Percentiles rank a stretch among this genome's conserved stretches.
Evolutionary conservation across 2,329 filamentous ascomycete genomes (phyloP).

Genomic region (Purpureocillium takamizusanense): DNA sequence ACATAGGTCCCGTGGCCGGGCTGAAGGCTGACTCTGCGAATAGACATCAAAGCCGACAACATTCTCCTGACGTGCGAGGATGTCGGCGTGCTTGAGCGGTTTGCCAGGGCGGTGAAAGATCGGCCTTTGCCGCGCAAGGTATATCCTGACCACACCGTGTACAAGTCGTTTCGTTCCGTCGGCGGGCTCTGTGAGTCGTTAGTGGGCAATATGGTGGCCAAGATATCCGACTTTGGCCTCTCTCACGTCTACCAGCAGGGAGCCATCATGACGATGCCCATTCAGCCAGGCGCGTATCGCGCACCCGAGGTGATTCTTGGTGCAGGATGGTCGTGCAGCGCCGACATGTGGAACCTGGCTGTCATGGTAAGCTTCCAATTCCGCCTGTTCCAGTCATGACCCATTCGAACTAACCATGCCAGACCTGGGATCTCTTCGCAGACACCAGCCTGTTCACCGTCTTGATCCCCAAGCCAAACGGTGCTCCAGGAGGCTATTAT

Average conservation of each 20-base stretch:
- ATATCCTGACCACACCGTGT: constrained; percentile 5
- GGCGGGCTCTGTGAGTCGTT: constrained; percentile 5
- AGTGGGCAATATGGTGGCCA: constrained; percentile 7
- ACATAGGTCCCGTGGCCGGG: too few species aligned
- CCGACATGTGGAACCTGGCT: constrained; percentile 9
- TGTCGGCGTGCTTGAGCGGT: constrained; percentile 9
- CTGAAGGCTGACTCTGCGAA: too few species aligned
- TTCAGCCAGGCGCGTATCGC: constrained; percentile 9
- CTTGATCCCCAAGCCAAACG: neutral
- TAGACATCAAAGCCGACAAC: constrained; percentile 15
- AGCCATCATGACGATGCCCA: constrained; percentile 7
- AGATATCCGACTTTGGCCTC: constrained; percentile 12
- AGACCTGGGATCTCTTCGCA: neutral
- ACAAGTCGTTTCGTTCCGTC: constrained; percentile 8
- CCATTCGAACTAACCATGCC: neutral
- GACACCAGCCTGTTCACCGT: neutral
- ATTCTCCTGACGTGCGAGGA: constrained; percentile 13
- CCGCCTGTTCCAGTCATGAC: too few species aligned
- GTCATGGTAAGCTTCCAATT: neutral
- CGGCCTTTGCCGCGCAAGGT: constrained; percentile 7
- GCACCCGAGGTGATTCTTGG: constrained; percentile 10
- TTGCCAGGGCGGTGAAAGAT: constrained; percentile 5
- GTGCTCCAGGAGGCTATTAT: neutral
- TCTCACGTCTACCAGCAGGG: constrained; percentile 5
- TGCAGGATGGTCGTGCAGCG: constrained; percentile 9